These are phyloP conservation scores for Fusarium cicatricum DNA, from an alignment of 2,329 filamentous ascomycete species.

Conservation along the genomic window DNA sequence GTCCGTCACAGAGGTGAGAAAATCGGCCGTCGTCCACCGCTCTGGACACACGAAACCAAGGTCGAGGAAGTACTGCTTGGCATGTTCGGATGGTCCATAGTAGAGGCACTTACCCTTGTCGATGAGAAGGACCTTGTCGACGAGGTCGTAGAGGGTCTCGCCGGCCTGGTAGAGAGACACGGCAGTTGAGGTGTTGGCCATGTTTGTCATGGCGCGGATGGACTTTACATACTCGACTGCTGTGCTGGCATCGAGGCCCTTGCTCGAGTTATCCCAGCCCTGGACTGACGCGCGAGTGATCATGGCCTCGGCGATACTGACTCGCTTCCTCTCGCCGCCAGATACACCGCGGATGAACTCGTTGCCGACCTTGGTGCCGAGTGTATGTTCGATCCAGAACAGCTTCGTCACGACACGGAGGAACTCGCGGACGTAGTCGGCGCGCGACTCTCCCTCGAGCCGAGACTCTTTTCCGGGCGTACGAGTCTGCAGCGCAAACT, in stretches of 20 bases:
- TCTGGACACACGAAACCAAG: conserved; percentile 77
- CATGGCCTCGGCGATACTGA: conserved; percentile 76
- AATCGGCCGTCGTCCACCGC: conserved; percentile 77
- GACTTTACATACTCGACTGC: conserved; percentile 76
- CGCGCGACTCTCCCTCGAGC: conserved; percentile 66
- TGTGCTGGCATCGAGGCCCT: conserved; percentile 76
- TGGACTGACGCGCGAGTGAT: conserved; percentile 68
- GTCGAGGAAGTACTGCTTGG: conserved; percentile 73
- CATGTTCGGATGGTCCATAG: conserved; percentile 70
- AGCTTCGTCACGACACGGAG: conserved; percentile 71
- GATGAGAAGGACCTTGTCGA: conserved; percentile 81
- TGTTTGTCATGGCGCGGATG: conserved; percentile 70
- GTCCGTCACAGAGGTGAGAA: conserved; percentile 81
- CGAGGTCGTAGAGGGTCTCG: conserved; percentile 70
- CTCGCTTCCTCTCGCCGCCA: conserved; percentile 75
- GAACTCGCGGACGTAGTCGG: conserved; percentile 62
- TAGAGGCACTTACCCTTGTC: conserved; percentile 76
- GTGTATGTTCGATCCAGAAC: conserved; percentile 75
- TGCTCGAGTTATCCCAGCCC: conserved; percentile 78
- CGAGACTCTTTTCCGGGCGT: conserved; percentile 61
- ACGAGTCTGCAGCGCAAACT: conserved; percentile 71
- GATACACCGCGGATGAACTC: conserved; percentile 70
- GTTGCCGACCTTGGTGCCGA: conserved; percentile 74
- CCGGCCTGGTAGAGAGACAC: conserved; percentile 78
- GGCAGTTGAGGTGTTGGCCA: conserved; percentile 75